Evolutionary conservation across 306 rosid genomes (phyloP).

Genomic region (Clitoria ternatea): DNA sequence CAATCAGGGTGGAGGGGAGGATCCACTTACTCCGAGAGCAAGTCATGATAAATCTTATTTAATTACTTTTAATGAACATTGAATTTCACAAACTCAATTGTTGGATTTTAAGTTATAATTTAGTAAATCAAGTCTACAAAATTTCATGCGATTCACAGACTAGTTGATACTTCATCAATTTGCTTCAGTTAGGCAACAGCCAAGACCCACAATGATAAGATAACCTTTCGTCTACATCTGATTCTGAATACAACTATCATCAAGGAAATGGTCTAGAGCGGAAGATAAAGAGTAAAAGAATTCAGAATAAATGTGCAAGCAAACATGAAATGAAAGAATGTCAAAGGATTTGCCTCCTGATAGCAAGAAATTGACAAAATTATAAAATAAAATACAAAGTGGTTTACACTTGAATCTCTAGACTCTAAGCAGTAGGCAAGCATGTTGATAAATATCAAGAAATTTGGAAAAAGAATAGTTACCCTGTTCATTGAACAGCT

Average conservation of each 20-base stretch:
- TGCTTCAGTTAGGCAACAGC: background rate
- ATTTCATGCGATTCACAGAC: too few species aligned
- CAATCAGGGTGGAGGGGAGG: too few species aligned
- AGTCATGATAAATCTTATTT: too few species aligned
- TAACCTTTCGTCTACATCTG: background rate
- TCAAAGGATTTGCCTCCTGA: background rate
- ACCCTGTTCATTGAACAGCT: conserved; percentile 83
- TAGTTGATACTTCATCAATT: background rate
- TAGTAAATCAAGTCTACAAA: background rate
- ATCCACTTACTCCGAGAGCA: too few species aligned
- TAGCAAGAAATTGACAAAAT: background rate
- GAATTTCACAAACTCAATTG: too few species aligned
- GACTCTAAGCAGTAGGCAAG: background rate
- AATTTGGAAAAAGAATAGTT: conserved; percentile 28
- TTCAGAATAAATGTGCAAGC: background rate
- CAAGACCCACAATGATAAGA: background rate
- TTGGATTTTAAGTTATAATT: too few species aligned
- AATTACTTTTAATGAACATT: too few species aligned
- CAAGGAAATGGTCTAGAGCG: background rate
- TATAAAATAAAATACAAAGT: background rate
- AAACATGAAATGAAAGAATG: background rate
- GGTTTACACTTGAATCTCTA: background rate
- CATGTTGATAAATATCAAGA: background rate
- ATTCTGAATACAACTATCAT: background rate
- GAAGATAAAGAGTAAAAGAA: background rate